Evolutionary conservation across 371 early-diverging fungal genomes (phyloP).

Genomic region (Actinomucor elegans): DNA sequence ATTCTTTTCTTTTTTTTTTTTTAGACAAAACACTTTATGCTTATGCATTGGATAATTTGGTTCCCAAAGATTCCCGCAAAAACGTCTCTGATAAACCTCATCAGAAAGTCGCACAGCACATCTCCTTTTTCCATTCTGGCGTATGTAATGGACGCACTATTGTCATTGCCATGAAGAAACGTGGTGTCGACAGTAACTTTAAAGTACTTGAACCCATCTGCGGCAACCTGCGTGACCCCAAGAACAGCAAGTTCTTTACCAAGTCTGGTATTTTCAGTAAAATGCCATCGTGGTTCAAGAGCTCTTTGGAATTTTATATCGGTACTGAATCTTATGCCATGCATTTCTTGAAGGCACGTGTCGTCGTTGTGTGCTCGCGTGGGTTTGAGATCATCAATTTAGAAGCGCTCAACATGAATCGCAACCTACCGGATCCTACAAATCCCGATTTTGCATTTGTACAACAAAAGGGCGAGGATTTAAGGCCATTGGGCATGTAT

Average conservation of each 20-base stretch:
- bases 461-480: conserved; percentile 24
- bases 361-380: conserved; percentile 77
- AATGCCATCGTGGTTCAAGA: conserved; percentile 45
- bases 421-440: conserved; percentile 38
- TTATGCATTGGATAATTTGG: conserved; percentile 54
- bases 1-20: no score
- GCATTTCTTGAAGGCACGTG: conserved; percentile 70
- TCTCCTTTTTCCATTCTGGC: conserved; percentile 77
- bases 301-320: conserved; percentile 74
- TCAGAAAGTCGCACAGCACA: conserved; percentile 61
- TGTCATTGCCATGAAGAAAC: conserved; percentile 57
- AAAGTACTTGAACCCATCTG: conserved; percentile 44
- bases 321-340: conserved; percentile 74
- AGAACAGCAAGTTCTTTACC: conserved; percentile 35
- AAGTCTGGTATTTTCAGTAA: conserved; percentile 45
- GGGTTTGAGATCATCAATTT: conserved; percentile 88
- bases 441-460: conserved; percentile 44
- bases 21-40: conserved; percentile 63
- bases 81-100: conserved; percentile 26
- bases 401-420: conserved; percentile 68
- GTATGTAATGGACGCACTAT: conserved; percentile 59
- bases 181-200: conserved; percentile 50
- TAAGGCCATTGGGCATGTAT: conserved; percentile 82
- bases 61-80: conserved; percentile 25
- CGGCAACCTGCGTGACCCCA: conserved; percentile 54